A percentile compares a stretch with the other conserved stretches of the same genome.
These are phyloP conservation scores for Ceratobasidium papillatum DNA, from an alignment of 1,284 basidiomycete species.

Conservation along the genomic window DNA sequence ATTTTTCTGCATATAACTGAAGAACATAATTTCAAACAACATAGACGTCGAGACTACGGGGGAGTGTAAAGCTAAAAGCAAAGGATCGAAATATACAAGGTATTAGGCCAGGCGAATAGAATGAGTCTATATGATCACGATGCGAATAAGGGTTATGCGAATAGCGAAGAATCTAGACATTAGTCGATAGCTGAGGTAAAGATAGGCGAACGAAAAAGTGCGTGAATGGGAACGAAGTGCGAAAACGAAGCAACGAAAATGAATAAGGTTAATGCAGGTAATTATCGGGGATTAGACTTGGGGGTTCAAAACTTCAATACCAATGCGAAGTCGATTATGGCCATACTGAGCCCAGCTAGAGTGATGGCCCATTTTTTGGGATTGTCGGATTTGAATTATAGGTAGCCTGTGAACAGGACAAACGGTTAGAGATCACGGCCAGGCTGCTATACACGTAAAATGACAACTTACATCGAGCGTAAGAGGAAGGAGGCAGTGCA, in stretches of 20 bases:
- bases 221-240: constrained; percentile 11
- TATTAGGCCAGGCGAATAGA: neutral
- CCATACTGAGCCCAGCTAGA: constrained; percentile 23
- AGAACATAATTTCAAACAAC: constrained; percentile 10
- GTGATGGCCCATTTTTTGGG: constrained; percentile 7
- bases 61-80: constrained; percentile 7
- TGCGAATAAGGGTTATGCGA: constrained; percentile 21
- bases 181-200: constrained; percentile 5
- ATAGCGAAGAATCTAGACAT: constrained; percentile 1
- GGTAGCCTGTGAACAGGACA: constrained; percentile 14
- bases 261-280: constrained; percentile 30
- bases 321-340: neutral
- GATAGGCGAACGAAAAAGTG: neutral
- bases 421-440: neutral
- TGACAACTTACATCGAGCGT: constrained; percentile 71
- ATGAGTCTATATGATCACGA: constrained; percentile 26
- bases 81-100: constrained; percentile 15
- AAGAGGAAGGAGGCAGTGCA: constrained; percentile 75
- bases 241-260: constrained; percentile 8
- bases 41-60: constrained; percentile 3
- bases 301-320: constrained; percentile 18
- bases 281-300: constrained; percentile 21
- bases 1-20: constrained; percentile 2
- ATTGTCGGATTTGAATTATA: constrained; percentile 30
- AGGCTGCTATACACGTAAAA: constrained; percentile 8